phyloP scores from a whole-genome alignment of 257 asterid species.

The Nicotiana undulata region DNA sequence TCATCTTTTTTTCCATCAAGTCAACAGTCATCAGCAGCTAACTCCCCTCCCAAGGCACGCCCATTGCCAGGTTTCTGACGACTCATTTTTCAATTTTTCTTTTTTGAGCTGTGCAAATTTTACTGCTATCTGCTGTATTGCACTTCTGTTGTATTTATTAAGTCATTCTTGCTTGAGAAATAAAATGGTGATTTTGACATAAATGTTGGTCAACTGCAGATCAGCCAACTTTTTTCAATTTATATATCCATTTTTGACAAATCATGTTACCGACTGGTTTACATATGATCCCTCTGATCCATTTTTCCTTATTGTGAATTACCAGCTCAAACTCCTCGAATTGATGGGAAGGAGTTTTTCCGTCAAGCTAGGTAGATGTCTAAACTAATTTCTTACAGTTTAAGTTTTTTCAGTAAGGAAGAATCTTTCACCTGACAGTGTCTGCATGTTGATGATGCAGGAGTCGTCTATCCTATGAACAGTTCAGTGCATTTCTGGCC shows the following conservation, averaged over 20 bases:
- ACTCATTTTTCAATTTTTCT: background rate
- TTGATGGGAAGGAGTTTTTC: conserved; percentile 95
- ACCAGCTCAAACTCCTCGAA: conserved; percentile 80
- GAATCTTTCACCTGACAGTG: conserved; percentile 11
- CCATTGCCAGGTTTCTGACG: conserved; percentile 51
- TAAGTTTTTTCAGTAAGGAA: background rate
- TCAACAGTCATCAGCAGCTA: conserved; percentile 94
- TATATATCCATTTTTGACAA: background rate
- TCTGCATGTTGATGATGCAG: conserved; percentile 35
- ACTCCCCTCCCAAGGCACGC: conserved; percentile 84
- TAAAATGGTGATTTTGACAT: too few relatives aligned
- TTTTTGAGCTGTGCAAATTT: background rate
- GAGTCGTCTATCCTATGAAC: conserved; percentile 91
- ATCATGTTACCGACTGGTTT: background rate
- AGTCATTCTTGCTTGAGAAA: background rate
- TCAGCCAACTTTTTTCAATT: too few relatives aligned
- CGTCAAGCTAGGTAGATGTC: conserved; percentile 83
- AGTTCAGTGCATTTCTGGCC: conserved; percentile 82
- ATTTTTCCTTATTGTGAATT: background rate
- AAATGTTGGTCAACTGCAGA: too few relatives aligned
- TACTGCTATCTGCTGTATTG: background rate
- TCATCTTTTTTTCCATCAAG: conserved; percentile 92
- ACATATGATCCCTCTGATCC: background rate
- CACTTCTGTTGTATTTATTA: background rate
- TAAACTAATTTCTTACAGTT: background rate